Base-by-base conservation (phyloP, 1,284 basidiomycete species). In the Athelia psychrophila region DNA sequence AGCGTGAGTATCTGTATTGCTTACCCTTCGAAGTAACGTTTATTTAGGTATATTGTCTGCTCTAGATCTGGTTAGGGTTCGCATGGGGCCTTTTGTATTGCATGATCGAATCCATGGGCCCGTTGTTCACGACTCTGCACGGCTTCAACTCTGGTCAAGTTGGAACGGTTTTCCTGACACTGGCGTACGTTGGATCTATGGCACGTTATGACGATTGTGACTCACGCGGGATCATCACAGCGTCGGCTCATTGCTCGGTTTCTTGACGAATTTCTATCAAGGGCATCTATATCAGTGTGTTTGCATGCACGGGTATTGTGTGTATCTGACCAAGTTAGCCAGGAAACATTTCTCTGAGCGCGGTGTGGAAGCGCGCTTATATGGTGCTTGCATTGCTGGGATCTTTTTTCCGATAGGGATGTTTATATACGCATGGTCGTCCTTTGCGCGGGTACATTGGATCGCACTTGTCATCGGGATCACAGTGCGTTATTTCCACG, bases 31-130 rank as follows among this genome's bases (percentile, higher is more conserved):
- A 12, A 35, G 10, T n/a, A 30, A 19, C 16, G 2, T 27, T 30
- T n/a, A 18, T 1, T 27, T 12, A 23, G 13, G 19, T 19, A 45
- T 6, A 30, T 25, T 15, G 38, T 15, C 50, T 18, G 10, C n/a
- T n/a, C 60, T 58, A 88, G 84, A 55, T 90, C 15, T 93, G 89
- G 90, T 70, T 84, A 47, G 86, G 86, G 1, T 84, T 89, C 53
- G 79, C 79, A 1, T 93, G 90, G 91, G 91, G 91, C 0, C 78
- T 93, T 12, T 66, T 88, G 46, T 93, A 83, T 63, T 80, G 79
- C 52, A 69, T 90, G 53, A 72, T 92, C 24, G 81, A 84, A 76
- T 84, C 86, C 0, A 74, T 90, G 20, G 70, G 78, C 0, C 80
- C 78, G 9, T 77, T 86, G 20, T 91, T 90, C 60, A 57, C 63